Conservation (phyloP, 345 rosid species). For the Lumnitzera littorea region DNA sequence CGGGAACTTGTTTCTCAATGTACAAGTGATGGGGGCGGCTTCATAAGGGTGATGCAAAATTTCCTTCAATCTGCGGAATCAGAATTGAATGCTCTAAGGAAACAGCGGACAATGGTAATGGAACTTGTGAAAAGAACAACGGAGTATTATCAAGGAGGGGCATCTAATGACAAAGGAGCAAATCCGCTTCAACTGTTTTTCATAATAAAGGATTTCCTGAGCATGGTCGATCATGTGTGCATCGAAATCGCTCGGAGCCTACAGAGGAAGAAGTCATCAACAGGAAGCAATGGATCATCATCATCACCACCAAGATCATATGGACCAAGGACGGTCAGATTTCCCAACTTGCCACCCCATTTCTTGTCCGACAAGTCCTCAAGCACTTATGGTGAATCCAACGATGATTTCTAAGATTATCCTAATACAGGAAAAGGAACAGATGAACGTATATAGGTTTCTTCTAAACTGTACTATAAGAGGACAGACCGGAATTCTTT, state of each 20-base stretch:
- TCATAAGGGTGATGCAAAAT: conserved; percentile 46
- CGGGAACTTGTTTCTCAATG: conserved; percentile 25
- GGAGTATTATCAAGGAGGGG: conserved; percentile 75
- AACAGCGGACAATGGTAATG: conserved; percentile 50
- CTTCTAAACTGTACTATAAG: conserved; percentile 3
- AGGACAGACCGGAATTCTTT: neutral
- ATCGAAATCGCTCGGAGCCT: conserved; percentile 51
- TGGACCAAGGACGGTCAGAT: conserved; percentile 41
- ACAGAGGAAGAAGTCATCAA: conserved; percentile 39
- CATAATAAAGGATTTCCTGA: conserved; percentile 64
- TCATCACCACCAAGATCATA: conserved; percentile 25
- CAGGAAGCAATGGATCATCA: conserved; percentile 20
- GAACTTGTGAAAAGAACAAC: conserved; percentile 59
- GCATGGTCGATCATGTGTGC: conserved; percentile 76
- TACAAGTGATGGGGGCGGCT: conserved; percentile 25
- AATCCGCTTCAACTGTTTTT: conserved; percentile 56
- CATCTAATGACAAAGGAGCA: conserved; percentile 36
- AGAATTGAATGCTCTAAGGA: conserved; percentile 35
- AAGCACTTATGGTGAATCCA: conserved; percentile 53
- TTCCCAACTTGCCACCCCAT: conserved; percentile 66
- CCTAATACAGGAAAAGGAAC: neutral
- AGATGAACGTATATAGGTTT: conserved; percentile 17
- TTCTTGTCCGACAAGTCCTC: conserved; percentile 51
- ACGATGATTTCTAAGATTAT: conserved; percentile 37
- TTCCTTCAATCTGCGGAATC: conserved; percentile 52